These are phyloP conservation scores for Spathaspora jeffriesii DNA, from an alignment of 1,139 yeast genomes.

Conservation along the genomic window DNA sequence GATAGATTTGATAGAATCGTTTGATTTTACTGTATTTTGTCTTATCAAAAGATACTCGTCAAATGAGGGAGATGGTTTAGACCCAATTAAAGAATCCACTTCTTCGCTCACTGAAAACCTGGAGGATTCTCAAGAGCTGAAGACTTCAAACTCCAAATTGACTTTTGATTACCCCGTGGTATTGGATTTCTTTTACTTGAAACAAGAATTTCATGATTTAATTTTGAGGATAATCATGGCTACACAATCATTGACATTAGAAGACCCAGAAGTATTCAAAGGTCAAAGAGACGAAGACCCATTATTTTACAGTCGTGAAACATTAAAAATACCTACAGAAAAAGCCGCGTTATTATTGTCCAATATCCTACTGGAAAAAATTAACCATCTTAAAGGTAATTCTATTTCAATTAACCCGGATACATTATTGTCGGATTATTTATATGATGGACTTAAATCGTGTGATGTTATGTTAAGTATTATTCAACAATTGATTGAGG, in stretches of 20 bases:
- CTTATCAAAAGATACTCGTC: slow-evolving; percentile 30
- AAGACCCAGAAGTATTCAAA: slow-evolving; percentile 72
- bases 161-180: slow-evolving; percentile 63
- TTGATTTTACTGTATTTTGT: slow-evolving; percentile 62
- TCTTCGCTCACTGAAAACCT: background rate
- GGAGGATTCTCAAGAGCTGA: background rate
- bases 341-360: slow-evolving; percentile 51
- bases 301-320: slow-evolving; percentile 40
- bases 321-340: slow-evolving; percentile 45
- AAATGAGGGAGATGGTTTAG: slow-evolving; percentile 13
- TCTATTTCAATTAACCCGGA: slow-evolving; percentile 52
- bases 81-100: background rate
- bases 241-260: slow-evolving; percentile 68
- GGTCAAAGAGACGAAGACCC: slow-evolving; percentile 61
- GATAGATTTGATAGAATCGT: slow-evolving; percentile 56
- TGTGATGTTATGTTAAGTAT: slow-evolving; percentile 44
- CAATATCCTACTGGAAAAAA: slow-evolving; percentile 45
- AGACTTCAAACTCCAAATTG: slow-evolving; percentile 22
- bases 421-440: slow-evolving; percentile 42
- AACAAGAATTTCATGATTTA: slow-evolving; percentile 71
- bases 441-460: slow-evolving; percentile 46
- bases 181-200: slow-evolving; percentile 71
- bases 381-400: slow-evolving; percentile 38
- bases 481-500: slow-evolving; percentile 63
- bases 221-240: slow-evolving; percentile 64